A percentile compares a stretch with the other conserved stretches of the same genome.
Conservation (phyloP, 495 filamentous ascomycete genomes). For the Aspergillus kassunensis region DNA sequence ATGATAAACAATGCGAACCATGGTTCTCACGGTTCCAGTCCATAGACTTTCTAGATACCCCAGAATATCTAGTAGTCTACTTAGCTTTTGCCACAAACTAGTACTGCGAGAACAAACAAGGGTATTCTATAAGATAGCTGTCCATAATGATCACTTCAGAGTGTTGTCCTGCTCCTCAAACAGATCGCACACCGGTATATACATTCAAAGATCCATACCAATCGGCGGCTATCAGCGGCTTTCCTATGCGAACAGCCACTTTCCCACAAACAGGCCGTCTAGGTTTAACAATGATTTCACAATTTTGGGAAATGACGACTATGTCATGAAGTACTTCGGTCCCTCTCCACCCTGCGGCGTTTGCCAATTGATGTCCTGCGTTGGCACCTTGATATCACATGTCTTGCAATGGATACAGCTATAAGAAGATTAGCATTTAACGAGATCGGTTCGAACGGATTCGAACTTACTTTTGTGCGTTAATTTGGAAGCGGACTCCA, state of each 20-base stretch:
- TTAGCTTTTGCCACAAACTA: neutral
- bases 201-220: neutral
- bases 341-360: slow-evolving; percentile 95
- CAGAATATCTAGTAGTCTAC: no score
- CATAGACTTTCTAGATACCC: no score
- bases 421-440: slow-evolving; percentile 26
- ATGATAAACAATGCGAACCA: neutral
- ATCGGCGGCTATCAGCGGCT: neutral
- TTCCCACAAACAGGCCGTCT: neutral
- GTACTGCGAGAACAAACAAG: neutral
- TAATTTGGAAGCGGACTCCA: slow-evolving; percentile 95
- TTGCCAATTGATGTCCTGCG: slow-evolving; percentile 95
- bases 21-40: neutral
- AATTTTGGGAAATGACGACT: neutral
- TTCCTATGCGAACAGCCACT: no score
- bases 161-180: no score
- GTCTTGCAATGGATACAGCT: slow-evolving; percentile 99
- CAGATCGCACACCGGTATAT: neutral
- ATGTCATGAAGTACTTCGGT: slow-evolving; percentile 95
- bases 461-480: slow-evolving; percentile 84
- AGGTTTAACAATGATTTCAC: neutral
- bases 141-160: no score
- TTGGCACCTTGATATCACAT: slow-evolving; percentile 96
- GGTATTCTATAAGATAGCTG: no score
- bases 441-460: no score